Conservation (phyloP, 352 stramenopile species). For the Phytophthora lateralis region DNA sequence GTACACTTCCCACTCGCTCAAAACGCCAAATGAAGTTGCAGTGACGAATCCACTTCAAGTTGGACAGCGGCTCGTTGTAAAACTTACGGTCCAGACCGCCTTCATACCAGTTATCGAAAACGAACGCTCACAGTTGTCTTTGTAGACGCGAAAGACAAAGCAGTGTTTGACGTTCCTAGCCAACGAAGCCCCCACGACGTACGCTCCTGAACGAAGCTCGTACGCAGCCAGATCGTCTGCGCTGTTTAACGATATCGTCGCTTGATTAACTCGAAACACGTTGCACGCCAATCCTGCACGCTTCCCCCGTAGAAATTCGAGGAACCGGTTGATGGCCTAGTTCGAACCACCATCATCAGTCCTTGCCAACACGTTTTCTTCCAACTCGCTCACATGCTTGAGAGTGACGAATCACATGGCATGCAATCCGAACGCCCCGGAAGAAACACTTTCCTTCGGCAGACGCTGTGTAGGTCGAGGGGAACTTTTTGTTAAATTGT, state of each 20-base stretch:
- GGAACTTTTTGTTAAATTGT: slow-evolving; percentile 4
- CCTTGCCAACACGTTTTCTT: too few species aligned
- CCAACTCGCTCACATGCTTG: too few species aligned
- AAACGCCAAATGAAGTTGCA: slow-evolving; percentile 2
- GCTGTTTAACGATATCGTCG: not conserved
- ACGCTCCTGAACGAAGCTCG: too few species aligned
- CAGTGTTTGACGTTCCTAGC: slow-evolving; percentile 5
- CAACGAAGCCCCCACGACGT: not conserved
- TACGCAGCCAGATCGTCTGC: not conserved
- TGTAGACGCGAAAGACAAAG: not conserved
- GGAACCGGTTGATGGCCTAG: not conserved
- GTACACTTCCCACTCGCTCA: not conserved
- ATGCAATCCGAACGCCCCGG: not conserved
- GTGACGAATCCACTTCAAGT: slow-evolving; percentile 2
- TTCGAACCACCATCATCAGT: slow-evolving; percentile 4
- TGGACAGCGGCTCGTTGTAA: not conserved
- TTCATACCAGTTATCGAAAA: slow-evolving; percentile 14
- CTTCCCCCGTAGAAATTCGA: not conserved
- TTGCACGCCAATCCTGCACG: not conserved
- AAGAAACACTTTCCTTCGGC: not conserved
- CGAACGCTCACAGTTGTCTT: not conserved
- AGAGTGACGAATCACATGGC: not conserved
- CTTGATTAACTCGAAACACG: slow-evolving; percentile 5
- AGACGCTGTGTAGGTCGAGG: slow-evolving; percentile 1
- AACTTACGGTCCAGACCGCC: not conserved